Base-by-base conservation (phyloP, 345 rosid genomes). In the Chamaenerion angustifolium region DNA sequence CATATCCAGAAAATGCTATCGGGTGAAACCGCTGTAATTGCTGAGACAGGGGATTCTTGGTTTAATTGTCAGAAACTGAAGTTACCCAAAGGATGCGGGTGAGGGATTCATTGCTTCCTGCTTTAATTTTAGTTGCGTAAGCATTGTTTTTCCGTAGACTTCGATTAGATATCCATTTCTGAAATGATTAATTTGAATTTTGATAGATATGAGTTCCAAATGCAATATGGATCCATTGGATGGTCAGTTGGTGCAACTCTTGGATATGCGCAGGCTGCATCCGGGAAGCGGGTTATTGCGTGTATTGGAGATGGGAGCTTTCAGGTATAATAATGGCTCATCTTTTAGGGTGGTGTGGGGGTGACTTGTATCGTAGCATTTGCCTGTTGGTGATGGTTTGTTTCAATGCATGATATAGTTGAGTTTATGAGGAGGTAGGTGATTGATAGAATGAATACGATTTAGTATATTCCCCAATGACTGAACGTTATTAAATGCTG, bases 21-120 rank as follows among this genome's bases (percentile, higher is more conserved):
- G 43, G 3, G 83, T 61, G 78, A 72, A 43, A 71, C 83, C 46
- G 86, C 89, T 45, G 79, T 84, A 58, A 81, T 84, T 67, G 85
- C 94, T 43, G 94, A 84, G 63, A 84, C 94, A 1, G 94, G 88
- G 40, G 94, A 84, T 70, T 84, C 94, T 12, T 84, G 94, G 94
- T 81, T 84, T 55, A 81, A 84, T 49, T 84, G 94, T 63, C 94
- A 78, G 72, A 84, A 84, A 73, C 80, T 83, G 44, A 81, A 72
- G 70, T 43, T 83, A 68, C 94, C 94, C 0, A 46, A 13, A 46
- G 88, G 83, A 59, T 84, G 94, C 48, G 88, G 94, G 94, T 84
- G 49, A 63, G 79, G 46, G 6, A 14, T 14, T 19, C 7, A 12
- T 8, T 48, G 21, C 27, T 16, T 48, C 3, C 31, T 3, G 4